Evolutionary conservation across 345 rosid species (phyloP).

Genomic region (Brassica napus): Da-Ae NC_063450.1:44080001-44080500

Average conservation of each 20-base stretch:
- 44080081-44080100: not conserved
- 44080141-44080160: not conserved
- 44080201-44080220: not conserved
- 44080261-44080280: not conserved
- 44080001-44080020: too few relatives aligned
- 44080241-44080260: conserved; percentile 27
- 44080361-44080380: conserved; percentile 19
- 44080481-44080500: not conserved
- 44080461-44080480: not conserved
- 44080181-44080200: not conserved
- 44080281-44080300: conserved; percentile 25
- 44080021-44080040: not conserved
- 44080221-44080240: not conserved
- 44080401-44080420: conserved; percentile 35
- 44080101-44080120: not conserved
- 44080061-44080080: not conserved
- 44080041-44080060: not conserved
- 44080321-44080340: conserved; percentile 34
- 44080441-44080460: not conserved
- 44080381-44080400: conserved; percentile 24
- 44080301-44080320: conserved; percentile 30
- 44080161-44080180: not conserved
- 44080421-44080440: conserved; percentile 33
- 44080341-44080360: conserved; percentile 41
- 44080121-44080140: conserved; percentile 5